Percentiles rank a stretch among this genome's conserved stretches.
Conservation (phyloP, 202 grass and related monocot genomes). For the Zizania palustris region DNA sequence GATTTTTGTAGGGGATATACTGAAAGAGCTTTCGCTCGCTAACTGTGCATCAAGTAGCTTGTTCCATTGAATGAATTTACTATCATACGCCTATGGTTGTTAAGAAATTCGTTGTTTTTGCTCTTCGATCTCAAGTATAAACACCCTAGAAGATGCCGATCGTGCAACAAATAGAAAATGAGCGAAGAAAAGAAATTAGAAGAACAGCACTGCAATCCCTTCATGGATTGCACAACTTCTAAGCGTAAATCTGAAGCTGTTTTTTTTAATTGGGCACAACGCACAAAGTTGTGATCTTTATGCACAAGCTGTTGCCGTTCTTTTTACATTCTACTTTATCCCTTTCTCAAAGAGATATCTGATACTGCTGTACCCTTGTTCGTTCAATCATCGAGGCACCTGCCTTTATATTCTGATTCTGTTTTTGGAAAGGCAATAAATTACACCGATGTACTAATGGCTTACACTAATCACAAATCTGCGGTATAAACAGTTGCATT, state of each 20-base stretch:
- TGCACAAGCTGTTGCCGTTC: not conserved
- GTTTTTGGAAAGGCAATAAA: not conserved
- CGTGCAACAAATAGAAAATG: not conserved
- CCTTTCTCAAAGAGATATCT: slow-evolving; percentile 11
- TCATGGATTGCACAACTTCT: slow-evolving; percentile 2
- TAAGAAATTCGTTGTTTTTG: not conserved
- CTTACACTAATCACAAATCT: not conserved
- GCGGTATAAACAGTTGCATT: not conserved
- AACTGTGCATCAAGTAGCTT: not conserved
- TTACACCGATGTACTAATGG: not conserved
- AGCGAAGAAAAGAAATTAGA: not conserved
- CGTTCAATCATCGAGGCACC: slow-evolving; percentile 22
- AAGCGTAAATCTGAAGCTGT: not conserved
- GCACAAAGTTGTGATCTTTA: not conserved
- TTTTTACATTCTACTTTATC: slow-evolving; percentile 32
- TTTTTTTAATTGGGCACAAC: not conserved
- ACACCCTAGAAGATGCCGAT: not conserved
- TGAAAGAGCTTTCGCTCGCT: not conserved
- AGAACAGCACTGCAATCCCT: not conserved
- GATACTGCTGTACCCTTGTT: not conserved
- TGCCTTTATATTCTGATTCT: not conserved
- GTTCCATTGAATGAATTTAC: not conserved
- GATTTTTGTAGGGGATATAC: not conserved
- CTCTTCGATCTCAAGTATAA: not conserved
- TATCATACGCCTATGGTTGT: not conserved